Conservation (phyloP, 139 green algal species). For the Picochlorum sp. region DNA sequence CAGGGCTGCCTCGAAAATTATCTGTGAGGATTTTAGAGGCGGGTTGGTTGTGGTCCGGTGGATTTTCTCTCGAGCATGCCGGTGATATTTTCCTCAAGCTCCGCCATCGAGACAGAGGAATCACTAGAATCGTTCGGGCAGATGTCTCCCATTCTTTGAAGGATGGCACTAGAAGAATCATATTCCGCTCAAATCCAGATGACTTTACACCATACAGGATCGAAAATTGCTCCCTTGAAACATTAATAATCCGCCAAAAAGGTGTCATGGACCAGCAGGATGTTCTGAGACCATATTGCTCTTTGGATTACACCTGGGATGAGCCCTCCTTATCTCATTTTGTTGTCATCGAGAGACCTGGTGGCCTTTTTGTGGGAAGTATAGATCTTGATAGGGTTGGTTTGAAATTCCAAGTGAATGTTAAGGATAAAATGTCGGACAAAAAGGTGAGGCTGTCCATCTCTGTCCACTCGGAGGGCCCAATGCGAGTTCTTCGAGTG, state of each 20-base stretch:
- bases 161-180: slow-evolving; percentile 22
- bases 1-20: slow-evolving; percentile 37
- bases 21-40: slow-evolving; percentile 61
- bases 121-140: slow-evolving; percentile 60
- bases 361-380: slow-evolving; percentile 36
- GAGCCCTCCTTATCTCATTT: slow-evolving; percentile 54
- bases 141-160: slow-evolving; percentile 34
- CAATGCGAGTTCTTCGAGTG: slow-evolving; percentile 57
- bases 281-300: slow-evolving; percentile 69
- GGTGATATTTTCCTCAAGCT: slow-evolving; percentile 66
- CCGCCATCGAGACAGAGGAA: slow-evolving; percentile 38
- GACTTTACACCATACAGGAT: slow-evolving; percentile 66
- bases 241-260: slow-evolving; percentile 54
- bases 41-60: slow-evolving; percentile 75
- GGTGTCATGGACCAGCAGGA: slow-evolving; percentile 55
- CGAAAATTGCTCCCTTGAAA: slow-evolving; percentile 72
- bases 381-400: slow-evolving; percentile 52
- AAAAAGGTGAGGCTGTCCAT: too few species aligned
- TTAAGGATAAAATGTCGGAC: too few species aligned
- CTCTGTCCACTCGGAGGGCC: slow-evolving; percentile 48
- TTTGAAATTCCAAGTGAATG: too few species aligned
- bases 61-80: slow-evolving; percentile 48
- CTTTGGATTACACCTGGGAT: slow-evolving; percentile 76
- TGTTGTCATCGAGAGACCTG: slow-evolving; percentile 58
- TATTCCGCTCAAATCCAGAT: slow-evolving; percentile 41